Percentiles rank a stretch among this genome's conserved stretches.
Conservation (phyloP, 495 filamentous ascomycete species). For the Penicillium pancosmium region DNA sequence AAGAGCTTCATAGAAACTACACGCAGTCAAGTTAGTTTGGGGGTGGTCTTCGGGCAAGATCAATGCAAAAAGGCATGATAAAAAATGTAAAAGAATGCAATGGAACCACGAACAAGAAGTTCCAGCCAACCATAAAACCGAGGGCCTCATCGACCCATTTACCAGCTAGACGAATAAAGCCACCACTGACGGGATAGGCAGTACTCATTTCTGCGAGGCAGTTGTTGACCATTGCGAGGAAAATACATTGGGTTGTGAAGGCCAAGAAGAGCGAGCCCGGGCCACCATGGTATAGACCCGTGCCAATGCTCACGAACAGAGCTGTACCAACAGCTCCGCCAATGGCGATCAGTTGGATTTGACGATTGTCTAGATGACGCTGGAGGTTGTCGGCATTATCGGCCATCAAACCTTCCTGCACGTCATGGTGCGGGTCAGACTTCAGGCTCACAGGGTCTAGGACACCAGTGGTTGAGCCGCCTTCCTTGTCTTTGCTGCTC, state of each 20-base stretch:
- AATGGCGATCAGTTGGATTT: slow-evolving; percentile 60
- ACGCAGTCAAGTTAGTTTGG: slow-evolving; percentile 2
- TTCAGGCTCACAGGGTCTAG: slow-evolving; percentile 19
- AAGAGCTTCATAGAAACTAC: slow-evolving; percentile 60
- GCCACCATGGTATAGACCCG: slow-evolving; percentile 46
- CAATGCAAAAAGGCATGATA: background rate
- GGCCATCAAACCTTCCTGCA: slow-evolving; percentile 31
- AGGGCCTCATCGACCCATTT: slow-evolving; percentile 57
- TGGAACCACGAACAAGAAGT: slow-evolving; percentile 52
- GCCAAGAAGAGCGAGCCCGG: slow-evolving; percentile 55
- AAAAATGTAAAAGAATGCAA: background rate
- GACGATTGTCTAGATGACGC: slow-evolving; percentile 41
- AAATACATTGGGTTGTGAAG: slow-evolving; percentile 36
- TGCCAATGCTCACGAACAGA: slow-evolving; percentile 50
- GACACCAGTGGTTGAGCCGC: slow-evolving; percentile 12
- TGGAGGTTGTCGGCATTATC: slow-evolving; percentile 35
- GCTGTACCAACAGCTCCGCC: slow-evolving; percentile 64
- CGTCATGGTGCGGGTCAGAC: slow-evolving; percentile 21
- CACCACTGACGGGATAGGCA: slow-evolving; percentile 59
- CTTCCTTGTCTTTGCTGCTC: slow-evolving; percentile 19
- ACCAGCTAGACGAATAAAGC: slow-evolving; percentile 48
- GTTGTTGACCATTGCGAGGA: slow-evolving; percentile 41
- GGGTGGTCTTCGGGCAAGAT: background rate
- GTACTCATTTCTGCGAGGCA: slow-evolving; percentile 53
- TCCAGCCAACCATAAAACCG: slow-evolving; percentile 59